Evolutionary conservation across 1,139 yeast genomes (phyloP).

Genomic region (Cylindricascospora bacillispora): DNA sequence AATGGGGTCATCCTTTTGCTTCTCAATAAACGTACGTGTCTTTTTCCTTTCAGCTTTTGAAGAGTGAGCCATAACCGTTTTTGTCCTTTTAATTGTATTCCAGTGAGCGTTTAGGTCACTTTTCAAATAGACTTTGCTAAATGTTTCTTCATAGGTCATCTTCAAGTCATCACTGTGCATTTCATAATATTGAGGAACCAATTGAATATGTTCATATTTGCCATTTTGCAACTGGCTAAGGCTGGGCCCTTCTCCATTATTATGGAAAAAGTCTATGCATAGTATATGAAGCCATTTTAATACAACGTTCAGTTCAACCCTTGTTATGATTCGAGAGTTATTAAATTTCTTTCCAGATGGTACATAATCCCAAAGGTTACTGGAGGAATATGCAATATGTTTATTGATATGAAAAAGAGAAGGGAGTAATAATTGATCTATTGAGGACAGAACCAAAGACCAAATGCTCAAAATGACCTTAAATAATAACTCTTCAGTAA

Average conservation of each 20-base stretch:
- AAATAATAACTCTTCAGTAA: constrained; percentile 46
- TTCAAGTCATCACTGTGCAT: constrained; percentile 37
- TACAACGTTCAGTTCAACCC: constrained; percentile 58
- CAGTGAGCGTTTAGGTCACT: constrained; percentile 24
- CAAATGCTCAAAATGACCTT: constrained; percentile 71
- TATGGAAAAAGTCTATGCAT: constrained; percentile 62
- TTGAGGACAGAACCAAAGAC: constrained; percentile 50
- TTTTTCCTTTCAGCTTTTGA: constrained; percentile 47
- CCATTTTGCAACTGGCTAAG: constrained; percentile 50
- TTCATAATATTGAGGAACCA: constrained; percentile 60
- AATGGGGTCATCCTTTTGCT: constrained; percentile 42
- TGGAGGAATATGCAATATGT: constrained; percentile 21
- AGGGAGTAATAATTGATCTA: constrained; percentile 55
- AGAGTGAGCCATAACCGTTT: constrained; percentile 64
- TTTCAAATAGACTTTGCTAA: constrained; percentile 22
- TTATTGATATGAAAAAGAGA: too few relatives aligned
- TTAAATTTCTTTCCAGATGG: too few relatives aligned
- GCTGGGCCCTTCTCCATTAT: constrained; percentile 75
- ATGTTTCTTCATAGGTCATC: too few relatives aligned
- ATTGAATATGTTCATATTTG: constrained; percentile 49
- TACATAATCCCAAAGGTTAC: too few relatives aligned
- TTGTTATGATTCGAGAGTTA: too few relatives aligned
- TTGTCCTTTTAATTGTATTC: constrained; percentile 49
- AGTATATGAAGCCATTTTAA: constrained; percentile 60
- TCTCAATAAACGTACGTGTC: constrained; percentile 39